Percentiles rank a stretch among this genome's conserved stretches.
Conservation (phyloP, 1,284 basidiomycete species). For the Boletellus deceptivus region DNA sequence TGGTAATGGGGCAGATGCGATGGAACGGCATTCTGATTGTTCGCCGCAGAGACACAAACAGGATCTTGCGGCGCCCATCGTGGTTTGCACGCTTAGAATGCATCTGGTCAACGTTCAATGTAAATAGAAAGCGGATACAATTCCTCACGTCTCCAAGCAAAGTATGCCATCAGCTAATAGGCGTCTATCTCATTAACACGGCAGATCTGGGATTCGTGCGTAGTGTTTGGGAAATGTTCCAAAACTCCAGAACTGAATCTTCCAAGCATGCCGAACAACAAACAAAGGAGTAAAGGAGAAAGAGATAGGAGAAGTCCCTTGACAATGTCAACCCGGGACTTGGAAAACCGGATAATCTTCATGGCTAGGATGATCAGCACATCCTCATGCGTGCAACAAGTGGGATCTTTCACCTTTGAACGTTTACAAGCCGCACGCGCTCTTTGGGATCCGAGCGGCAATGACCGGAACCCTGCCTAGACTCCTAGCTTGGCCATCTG, state of each 20-base stretch:
- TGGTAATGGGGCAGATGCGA: too few relatives aligned
- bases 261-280: background rate
- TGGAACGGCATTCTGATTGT: too few relatives aligned
- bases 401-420: background rate
- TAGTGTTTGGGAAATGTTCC: background rate
- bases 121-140: background rate
- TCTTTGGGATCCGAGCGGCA: conserved; percentile 6
- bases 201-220: background rate
- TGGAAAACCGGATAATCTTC: background rate
- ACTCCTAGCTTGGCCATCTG: conserved; percentile 2
- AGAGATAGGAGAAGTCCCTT: too few relatives aligned
- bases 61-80: too few relatives aligned
- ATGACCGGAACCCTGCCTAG: conserved; percentile 10
- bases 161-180: too few relatives aligned
- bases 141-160: background rate
- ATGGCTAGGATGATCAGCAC: background rate
- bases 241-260: background rate
- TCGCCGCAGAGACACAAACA: too few relatives aligned
- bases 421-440: conserved; percentile 17
- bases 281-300: background rate
- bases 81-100: background rate
- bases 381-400: background rate
- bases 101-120: background rate
- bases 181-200: background rate
- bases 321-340: background rate